phyloP scores from a whole-genome alignment of 176 grass and related monocot genomes.

The Avena sativa region DNA sequence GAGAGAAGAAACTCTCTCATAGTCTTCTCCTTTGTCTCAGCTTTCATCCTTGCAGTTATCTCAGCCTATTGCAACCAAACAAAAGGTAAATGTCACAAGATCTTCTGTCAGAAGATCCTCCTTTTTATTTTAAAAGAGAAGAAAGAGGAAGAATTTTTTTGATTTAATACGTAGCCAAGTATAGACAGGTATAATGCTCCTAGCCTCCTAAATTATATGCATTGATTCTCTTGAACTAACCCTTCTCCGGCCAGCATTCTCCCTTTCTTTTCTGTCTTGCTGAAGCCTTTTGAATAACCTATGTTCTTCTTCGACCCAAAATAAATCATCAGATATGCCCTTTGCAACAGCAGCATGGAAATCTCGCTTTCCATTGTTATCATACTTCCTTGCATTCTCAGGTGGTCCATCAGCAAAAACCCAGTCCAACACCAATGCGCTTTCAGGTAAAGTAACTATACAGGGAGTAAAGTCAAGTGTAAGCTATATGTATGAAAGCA shows the following conservation, averaged over 20 bases:
- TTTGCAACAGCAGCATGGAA: conserved; percentile 86
- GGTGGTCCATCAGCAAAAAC: conserved; percentile 88
- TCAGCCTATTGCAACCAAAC: conserved; percentile 63
- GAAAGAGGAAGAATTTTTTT: neutral
- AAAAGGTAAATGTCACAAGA: conserved; percentile 19
- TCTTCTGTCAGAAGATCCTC: neutral
- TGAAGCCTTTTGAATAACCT: conserved; percentile 76
- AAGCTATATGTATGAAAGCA: conserved; percentile 23
- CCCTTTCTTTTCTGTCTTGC: conserved; percentile 72
- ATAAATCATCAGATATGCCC: conserved; percentile 57
- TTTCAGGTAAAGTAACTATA: conserved; percentile 73
- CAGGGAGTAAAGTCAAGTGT: conserved; percentile 31
- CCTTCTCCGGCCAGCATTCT: conserved; percentile 64
- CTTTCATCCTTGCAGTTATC: conserved; percentile 70
- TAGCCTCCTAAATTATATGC: neutral
- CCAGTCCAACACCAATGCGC: conserved; percentile 74
- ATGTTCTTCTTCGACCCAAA: conserved; percentile 86
- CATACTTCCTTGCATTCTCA: conserved; percentile 72
- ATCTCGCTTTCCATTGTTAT: conserved; percentile 77
- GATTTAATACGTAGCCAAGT: conserved; percentile 4
- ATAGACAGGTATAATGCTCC: conserved; percentile 5
- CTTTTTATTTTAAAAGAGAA: neutral
- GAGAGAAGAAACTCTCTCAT: conserved; percentile 86
- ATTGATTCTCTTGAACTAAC: conserved; percentile 45
- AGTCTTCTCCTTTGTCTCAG: conserved; percentile 80